Evolutionary conservation across 2,329 filamentous ascomycete genomes (phyloP).

Genomic region (Aplosporella prunicola): DNA sequence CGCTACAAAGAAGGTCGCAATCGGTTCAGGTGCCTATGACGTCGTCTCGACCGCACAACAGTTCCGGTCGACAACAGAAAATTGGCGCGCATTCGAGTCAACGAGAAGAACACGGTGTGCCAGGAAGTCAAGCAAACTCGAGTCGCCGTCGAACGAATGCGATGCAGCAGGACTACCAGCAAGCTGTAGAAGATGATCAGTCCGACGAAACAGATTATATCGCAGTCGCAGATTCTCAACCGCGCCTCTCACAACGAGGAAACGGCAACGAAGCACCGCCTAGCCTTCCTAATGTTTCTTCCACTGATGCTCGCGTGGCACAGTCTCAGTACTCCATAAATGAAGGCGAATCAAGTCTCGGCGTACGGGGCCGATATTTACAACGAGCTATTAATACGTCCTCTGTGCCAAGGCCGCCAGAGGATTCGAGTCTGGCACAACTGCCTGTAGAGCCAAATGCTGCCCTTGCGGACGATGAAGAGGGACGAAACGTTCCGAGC

Average conservation of each 20-base stretch:
- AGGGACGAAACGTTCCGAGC: conserved; percentile 25
- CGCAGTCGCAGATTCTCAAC: conserved; percentile 39
- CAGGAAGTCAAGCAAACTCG: no score
- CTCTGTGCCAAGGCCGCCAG: conserved; percentile 20
- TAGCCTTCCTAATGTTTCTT: conserved; percentile 26
- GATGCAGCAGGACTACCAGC: background rate
- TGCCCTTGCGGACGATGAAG: conserved; percentile 14
- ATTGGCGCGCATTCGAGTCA: background rate
- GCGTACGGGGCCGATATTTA: conserved; percentile 20
- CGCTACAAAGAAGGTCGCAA: no score
- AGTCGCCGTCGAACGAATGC: no score
- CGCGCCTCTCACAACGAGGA: conserved; percentile 19
- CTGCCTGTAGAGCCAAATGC: no score
- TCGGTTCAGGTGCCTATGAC: conserved; percentile 28
- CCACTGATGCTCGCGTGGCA: conserved; percentile 26
- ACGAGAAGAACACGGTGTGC: background rate
- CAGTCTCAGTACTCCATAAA: conserved; percentile 20
- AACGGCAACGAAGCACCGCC: conserved; percentile 21
- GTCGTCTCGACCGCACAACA: conserved; percentile 25
- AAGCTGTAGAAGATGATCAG: conserved; percentile 1
- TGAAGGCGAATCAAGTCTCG: no score
- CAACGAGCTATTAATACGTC: conserved; percentile 15
- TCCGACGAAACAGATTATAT: conserved; percentile 14
- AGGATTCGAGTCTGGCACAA: conserved; percentile 15
- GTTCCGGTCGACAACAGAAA: conserved; percentile 14